A percentile compares a stretch with the other conserved stretches of the same genome.
These are phyloP conservation scores for Leccinum incarnatum DNA, from an alignment of 768 basidiomycete species.

Conservation along the genomic window DNA sequence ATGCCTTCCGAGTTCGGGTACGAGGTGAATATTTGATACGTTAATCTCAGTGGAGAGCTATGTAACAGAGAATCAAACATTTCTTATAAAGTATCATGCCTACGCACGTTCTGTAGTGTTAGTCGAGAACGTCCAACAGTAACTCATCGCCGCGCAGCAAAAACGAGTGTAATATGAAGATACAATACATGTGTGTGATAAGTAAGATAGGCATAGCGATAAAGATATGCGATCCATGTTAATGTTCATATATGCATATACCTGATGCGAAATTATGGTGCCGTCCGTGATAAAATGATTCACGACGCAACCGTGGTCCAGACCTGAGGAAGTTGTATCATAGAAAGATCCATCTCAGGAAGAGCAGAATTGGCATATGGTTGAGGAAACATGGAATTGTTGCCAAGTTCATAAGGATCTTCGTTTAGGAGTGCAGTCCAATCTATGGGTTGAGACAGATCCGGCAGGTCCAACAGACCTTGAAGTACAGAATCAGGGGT, in stretches of 20 bases:
- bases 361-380: neutral
- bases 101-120: too few species aligned
- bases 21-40: neutral
- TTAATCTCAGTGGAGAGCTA: neutral
- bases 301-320: neutral
- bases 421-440: conserved; percentile 12
- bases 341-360: conserved; percentile 6
- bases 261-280: neutral
- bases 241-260: neutral
- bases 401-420: neutral
- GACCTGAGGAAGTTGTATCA: conserved; percentile 5
- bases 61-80: neutral
- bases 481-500: neutral
- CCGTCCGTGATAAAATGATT: neutral
- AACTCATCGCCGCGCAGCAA: neutral
- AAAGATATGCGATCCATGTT: neutral
- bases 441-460: conserved; percentile 7
- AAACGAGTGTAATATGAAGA: neutral
- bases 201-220: neutral
- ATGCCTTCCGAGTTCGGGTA: too few species aligned
- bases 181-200: neutral
- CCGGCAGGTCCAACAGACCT: neutral
- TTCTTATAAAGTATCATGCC: too few species aligned
- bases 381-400: neutral
- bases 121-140: too few species aligned